These are phyloP conservation scores for Aegilops sharonensis DNA, from an alignment of 176 grass and related monocot species.

Conservation along the genomic window DNA sequence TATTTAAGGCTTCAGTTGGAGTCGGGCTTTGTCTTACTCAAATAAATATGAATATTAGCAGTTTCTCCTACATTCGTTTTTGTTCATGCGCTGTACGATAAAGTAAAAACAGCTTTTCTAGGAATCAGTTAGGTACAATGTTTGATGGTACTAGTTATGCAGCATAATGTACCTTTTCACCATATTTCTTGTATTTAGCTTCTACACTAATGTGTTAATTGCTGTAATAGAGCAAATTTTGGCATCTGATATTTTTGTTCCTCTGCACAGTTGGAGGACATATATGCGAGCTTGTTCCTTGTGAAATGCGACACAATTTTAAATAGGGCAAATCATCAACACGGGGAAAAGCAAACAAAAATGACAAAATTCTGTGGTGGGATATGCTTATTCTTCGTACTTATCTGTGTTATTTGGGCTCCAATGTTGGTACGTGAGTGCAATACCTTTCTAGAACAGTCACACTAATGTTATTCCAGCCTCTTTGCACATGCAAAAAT, in stretches of 20 bases:
- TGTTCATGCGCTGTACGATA: background rate
- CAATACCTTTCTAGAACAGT: background rate
- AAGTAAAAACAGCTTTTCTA: background rate
- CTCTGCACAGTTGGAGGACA: slow-evolving; percentile 92
- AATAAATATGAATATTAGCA: background rate
- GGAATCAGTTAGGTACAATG: background rate
- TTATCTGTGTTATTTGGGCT: slow-evolving; percentile 99
- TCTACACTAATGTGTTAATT: slow-evolving; percentile 18
- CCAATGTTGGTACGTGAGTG: slow-evolving; percentile 89
- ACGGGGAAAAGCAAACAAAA: slow-evolving; percentile 91
- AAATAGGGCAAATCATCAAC: slow-evolving; percentile 70
- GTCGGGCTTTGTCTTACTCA: background rate
- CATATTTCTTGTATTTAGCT: slow-evolving; percentile 15
- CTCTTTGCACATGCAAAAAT: background rate
- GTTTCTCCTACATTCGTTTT: background rate
- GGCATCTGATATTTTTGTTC: slow-evolving; percentile 21
- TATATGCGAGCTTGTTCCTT: slow-evolving; percentile 98
- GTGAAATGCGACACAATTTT: slow-evolving; percentile 93
- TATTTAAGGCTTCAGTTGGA: background rate
- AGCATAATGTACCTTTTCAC: background rate
- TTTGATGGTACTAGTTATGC: slow-evolving; percentile 4
- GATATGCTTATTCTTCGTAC: slow-evolving; percentile 96
- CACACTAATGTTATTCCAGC: background rate
- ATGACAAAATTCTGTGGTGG: slow-evolving; percentile 96
- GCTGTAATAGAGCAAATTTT: slow-evolving; percentile 3